Evolutionary conservation across 805 yeast species (phyloP), one percentile per base, ranked within the genome.

Genomic region (Tetrapisispora fleetii): DNA sequence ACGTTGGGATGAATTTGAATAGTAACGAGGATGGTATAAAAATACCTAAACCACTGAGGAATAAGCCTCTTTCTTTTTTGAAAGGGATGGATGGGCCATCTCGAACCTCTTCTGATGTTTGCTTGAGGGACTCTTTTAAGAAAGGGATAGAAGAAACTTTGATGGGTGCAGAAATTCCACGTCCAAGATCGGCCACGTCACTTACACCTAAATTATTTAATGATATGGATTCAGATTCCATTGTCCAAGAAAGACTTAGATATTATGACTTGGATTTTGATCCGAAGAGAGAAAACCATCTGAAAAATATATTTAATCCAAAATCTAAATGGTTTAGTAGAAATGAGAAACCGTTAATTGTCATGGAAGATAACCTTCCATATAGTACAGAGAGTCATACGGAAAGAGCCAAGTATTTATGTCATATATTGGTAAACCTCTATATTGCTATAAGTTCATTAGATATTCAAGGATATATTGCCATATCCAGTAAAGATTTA

Each of bases 361-460:
- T 59, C 27, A 50, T 69, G 39, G 62, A 60, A 24, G 65, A 60
- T 17, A 58, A 76, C 45, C 70, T 91, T 27, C 98, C 98, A 0
- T 93, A 90, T 63, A 68, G 72, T 40, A 76, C 83, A 0, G 97
- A 88, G 62, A 57, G 78, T 1, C 80, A 79, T 16, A 67, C 68
- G 33, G 95, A 85, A 49, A 84, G 81, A 50, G 83, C 86, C 17
- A 75, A 73, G 47, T 89, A 88, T 56, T 69, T 91, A 37, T 75
- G 85, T 40, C 93, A 84, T 58, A 84, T 91, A n/a, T 74, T 90
- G 32, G 76, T 83, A 2, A 88, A 86, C 63, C 64, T 93, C 18
- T 85, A 85, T 62, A 78, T 86, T 48, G 88, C 96, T 10, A 75
- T 86, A 43, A 74, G 78, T 49, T 77, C 93, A 3, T 69, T 83